Evolutionary conservation across 768 basidiomycete species (phyloP).

Genomic region (Boletus reticulatus): DNA sequence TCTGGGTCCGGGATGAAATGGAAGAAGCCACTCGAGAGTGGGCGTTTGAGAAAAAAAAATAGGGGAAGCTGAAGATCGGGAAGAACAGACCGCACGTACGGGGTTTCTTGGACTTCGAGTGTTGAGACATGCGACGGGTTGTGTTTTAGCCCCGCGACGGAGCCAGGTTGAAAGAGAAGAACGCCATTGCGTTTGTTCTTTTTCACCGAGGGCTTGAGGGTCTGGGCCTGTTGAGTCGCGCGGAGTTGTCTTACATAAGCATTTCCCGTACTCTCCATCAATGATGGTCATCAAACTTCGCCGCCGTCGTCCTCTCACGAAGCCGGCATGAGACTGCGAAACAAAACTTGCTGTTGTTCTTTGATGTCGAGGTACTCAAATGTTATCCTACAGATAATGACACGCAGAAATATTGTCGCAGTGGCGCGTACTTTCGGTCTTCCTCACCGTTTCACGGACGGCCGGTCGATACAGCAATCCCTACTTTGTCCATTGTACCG

Average conservation of each 20-base stretch:
- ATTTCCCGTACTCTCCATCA: neutral
- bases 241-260: slow-evolving; percentile 14
- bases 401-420: neutral
- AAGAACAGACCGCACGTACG: too few relatives aligned
- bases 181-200: too few relatives aligned
- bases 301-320: slow-evolving; percentile 3
- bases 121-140: too few relatives aligned
- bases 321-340: neutral
- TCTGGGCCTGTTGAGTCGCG: too few relatives aligned
- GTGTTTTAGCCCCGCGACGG: too few relatives aligned
- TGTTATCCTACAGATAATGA: neutral
- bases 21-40: neutral
- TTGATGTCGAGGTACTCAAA: neutral
- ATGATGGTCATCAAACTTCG: neutral
- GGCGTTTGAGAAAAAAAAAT: neutral
- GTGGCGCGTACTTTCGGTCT: neutral
- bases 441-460: neutral
- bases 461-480: neutral
- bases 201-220: too few relatives aligned
- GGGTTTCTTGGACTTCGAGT: too few relatives aligned
- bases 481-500: neutral
- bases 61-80: neutral
- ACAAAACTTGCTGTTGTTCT: slow-evolving; percentile 1
- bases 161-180: too few relatives aligned
- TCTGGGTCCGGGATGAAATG: neutral